Evolutionary conservation across 2,329 filamentous ascomycete genomes (phyloP).

Genomic region (Colletotrichum spaethianum): DNA sequence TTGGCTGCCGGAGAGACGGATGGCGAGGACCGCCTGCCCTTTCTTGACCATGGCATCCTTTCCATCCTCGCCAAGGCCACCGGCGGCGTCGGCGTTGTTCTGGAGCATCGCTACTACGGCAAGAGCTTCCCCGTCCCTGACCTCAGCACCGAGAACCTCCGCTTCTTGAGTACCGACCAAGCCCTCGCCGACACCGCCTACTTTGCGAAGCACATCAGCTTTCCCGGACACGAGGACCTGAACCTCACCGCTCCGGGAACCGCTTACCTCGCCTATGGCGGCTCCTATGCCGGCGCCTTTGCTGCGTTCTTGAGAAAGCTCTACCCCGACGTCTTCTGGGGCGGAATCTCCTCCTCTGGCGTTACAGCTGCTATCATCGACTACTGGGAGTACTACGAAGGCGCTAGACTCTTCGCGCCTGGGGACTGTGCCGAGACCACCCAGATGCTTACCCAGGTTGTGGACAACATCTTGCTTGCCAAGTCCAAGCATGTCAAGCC

Average conservation of each 20-base stretch:
- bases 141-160: slow-evolving; percentile 77
- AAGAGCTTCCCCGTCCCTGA: slow-evolving; percentile 78
- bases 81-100: slow-evolving; percentile 81
- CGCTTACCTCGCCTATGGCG: slow-evolving; percentile 85
- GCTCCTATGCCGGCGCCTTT: slow-evolving; percentile 86
- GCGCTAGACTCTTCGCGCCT: slow-evolving; percentile 63
- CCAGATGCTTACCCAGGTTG: slow-evolving; percentile 67
- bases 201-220: slow-evolving; percentile 81
- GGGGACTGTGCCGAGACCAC: slow-evolving; percentile 75
- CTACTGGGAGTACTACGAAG: slow-evolving; percentile 76
- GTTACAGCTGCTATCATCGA: slow-evolving; percentile 84
- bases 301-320: slow-evolving; percentile 81
- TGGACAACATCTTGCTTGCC: slow-evolving; percentile 66
- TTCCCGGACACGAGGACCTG: slow-evolving; percentile 76
- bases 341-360: slow-evolving; percentile 83
- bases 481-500: slow-evolving; percentile 50
- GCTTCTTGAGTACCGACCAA: slow-evolving; percentile 88
- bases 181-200: slow-evolving; percentile 85
- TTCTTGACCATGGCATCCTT: slow-evolving; percentile 83
- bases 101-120: slow-evolving; percentile 93
- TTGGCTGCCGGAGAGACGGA: slow-evolving; percentile 80
- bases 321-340: slow-evolving; percentile 86
- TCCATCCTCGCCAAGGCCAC: slow-evolving; percentile 79
- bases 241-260: slow-evolving; percentile 76
- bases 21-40: slow-evolving; percentile 75